Evolutionary conservation across 148 eudicot species (phyloP).

Genomic region (Fallopia convolvulus): DNA sequence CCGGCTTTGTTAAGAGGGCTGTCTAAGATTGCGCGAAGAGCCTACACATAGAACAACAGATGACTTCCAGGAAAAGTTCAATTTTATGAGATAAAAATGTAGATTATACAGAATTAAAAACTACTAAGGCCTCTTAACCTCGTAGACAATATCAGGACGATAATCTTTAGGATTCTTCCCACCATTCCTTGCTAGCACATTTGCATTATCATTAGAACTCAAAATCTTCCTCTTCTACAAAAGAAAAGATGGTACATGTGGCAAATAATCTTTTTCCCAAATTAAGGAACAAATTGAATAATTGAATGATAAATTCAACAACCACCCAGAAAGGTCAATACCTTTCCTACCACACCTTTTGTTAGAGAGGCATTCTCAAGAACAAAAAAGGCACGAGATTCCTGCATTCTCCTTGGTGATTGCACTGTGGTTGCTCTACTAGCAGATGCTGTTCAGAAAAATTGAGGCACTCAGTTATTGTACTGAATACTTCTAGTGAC

Average conservation of each 20-base stretch:
- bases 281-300: background rate
- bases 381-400: background rate
- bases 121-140: slow-evolving; percentile 11
- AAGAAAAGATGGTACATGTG: background rate
- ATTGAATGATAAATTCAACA: background rate
- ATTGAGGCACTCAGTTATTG: too few relatives aligned
- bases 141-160: slow-evolving; percentile 26
- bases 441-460: too few relatives aligned
- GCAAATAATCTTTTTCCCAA: background rate
- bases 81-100: background rate
- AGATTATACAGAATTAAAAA: background rate
- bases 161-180: slow-evolving; percentile 20
- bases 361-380: slow-evolving; percentile 9
- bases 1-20: slow-evolving; percentile 25
- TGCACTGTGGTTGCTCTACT: background rate
- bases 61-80: background rate
- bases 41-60: slow-evolving; percentile 16
- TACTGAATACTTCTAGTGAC: too few relatives aligned
- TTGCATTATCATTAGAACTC: slow-evolving; percentile 14
- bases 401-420: background rate
- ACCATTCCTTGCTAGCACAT: slow-evolving; percentile 19
- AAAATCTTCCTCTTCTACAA: slow-evolving; percentile 8
- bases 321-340: background rate
- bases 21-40: slow-evolving; percentile 18
- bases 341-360: slow-evolving; percentile 4